These are phyloP conservation scores for Solanum commersonii DNA, from an alignment of 257 asterid genomes.

Conservation along the genomic window DNA sequence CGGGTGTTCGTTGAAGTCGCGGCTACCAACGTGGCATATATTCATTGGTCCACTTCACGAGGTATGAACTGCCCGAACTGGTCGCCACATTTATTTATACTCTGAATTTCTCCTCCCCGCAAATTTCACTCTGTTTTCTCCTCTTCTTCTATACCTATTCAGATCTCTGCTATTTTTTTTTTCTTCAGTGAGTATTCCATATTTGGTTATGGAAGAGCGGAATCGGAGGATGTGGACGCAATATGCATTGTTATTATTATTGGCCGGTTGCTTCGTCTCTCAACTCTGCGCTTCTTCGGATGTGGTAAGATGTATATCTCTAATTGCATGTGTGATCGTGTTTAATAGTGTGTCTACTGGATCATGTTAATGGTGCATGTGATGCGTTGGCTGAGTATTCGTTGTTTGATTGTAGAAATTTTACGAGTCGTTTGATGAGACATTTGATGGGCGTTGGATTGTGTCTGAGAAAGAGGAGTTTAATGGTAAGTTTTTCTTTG, in stretches of 20 bases:
- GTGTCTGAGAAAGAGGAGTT: constrained; percentile 68
- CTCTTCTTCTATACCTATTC: constrained; percentile 6
- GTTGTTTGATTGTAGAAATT: constrained; percentile 38
- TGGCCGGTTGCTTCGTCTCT: constrained; percentile 48
- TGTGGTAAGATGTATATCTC: constrained; percentile 27
- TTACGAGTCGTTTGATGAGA: constrained; percentile 76
- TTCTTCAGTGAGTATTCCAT: background rate
- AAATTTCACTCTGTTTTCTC: background rate
- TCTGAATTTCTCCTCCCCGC: background rate
- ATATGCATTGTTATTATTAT: constrained; percentile 31
- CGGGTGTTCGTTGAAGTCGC: background rate
- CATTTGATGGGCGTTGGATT: constrained; percentile 72
- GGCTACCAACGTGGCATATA: constrained; percentile 2
- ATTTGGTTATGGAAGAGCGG: background rate
- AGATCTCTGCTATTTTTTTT: background rate
- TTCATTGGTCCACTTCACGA: constrained; percentile 4
- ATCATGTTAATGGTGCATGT: background rate
- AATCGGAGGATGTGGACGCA: constrained; percentile 28
- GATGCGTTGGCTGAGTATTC: background rate
- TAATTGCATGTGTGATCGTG: background rate
- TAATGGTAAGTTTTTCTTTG: constrained; percentile 31
- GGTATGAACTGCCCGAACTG: constrained; percentile 20
- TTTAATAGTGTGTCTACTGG: background rate
- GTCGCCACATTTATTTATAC: constrained; percentile 20
- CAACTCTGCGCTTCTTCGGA: constrained; percentile 67